Base-by-base conservation (phyloP, 208 protist genomes). In the Trypanosoma mega region DNA sequence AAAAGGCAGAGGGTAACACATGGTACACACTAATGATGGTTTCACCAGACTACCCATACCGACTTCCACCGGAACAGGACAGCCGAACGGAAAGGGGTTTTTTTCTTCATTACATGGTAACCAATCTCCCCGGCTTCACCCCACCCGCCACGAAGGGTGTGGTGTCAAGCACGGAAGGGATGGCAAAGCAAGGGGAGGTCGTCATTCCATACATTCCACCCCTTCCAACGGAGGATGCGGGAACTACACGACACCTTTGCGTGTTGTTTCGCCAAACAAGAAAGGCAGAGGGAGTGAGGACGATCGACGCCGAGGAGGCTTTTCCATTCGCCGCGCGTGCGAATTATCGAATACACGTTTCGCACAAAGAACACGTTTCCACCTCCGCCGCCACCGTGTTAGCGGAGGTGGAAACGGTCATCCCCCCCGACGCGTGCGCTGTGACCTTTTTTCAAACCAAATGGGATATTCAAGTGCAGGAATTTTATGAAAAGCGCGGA, bases 401-500 rank as follows among this genome's bases (percentile, higher is more conserved):
- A 52, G 66, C 63, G 11, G 61, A 57, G 3, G 82, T 92, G 16
- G 84, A 96, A 62, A 50, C 34, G 1, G 52, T 71, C 21, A 56
- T 96, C 18, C 51, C 69, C 2, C 48, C 73, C 4, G 78, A 85
- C 26, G 82, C 90, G 7, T 67, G 71, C 52, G 85, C 85, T 1
- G 78, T 79, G 14, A 96, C 84, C 6, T 88, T 96, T 62, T 92
- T 96, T 67, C 82, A 87, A 16, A 96, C 91, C 9, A 90, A 82
- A 69, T 96, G 91, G 88, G 91, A 96, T 54, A 96, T 96, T 55
- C 87, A 94, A 43, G 91, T 96, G 31, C 91, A 96, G 71, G 87
- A 96, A 72, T 96, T 80, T 64, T 96, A 96, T 65, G 83, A 91
- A 53, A 62, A 58, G 26, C 39, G 76, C n/a, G 80, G 73, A 3